Percentiles rank a stretch among this genome's conserved stretches.
phyloP scores from a whole-genome alignment of 208 protist species.

The Crithidia expoeki region DNA sequence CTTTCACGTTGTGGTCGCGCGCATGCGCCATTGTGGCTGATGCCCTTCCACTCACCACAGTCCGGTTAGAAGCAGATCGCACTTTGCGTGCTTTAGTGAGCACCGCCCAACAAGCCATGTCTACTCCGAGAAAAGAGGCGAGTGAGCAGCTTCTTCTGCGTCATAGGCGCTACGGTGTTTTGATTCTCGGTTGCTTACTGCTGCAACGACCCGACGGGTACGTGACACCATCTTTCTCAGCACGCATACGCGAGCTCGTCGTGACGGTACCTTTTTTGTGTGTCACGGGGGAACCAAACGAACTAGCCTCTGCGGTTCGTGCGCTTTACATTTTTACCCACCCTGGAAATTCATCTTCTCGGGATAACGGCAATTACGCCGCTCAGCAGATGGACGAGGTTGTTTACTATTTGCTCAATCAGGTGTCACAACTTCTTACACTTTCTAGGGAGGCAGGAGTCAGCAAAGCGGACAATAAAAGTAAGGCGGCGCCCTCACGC shows the following conservation, averaged over 20 bases:
- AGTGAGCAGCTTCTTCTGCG: background rate
- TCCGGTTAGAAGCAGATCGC: slow-evolving; percentile 33
- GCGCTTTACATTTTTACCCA: slow-evolving; percentile 39
- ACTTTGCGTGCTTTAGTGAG: slow-evolving; percentile 14
- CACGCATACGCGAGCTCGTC: slow-evolving; percentile 12
- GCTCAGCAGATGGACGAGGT: background rate
- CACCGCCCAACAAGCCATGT: slow-evolving; percentile 17
- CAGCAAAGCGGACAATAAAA: background rate
- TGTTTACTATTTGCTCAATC: slow-evolving; percentile 20
- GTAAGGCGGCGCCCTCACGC: background rate
- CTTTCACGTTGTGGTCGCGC: slow-evolving; percentile 29
- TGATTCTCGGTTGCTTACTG: slow-evolving; percentile 32
- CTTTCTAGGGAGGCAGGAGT: background rate
- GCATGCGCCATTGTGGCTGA: slow-evolving; percentile 45
- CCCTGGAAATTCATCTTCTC: background rate
- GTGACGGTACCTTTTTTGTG: slow-evolving; percentile 16
- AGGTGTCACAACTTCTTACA: slow-evolving; percentile 18
- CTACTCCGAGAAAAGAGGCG: background rate
- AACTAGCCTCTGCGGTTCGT: slow-evolving; percentile 31
- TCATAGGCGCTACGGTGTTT: slow-evolving; percentile 25
- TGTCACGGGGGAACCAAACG: slow-evolving; percentile 6
- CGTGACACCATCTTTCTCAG: slow-evolving; percentile 5
- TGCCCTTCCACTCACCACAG: slow-evolving; percentile 21
- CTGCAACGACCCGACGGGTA: slow-evolving; percentile 22
- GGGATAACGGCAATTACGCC: background rate